Percentiles rank a stretch among this genome's conserved stretches.
phyloP scores from a whole-genome alignment of 176 grass and related monocot genomes.

The Raddia distichophylla region DNA sequence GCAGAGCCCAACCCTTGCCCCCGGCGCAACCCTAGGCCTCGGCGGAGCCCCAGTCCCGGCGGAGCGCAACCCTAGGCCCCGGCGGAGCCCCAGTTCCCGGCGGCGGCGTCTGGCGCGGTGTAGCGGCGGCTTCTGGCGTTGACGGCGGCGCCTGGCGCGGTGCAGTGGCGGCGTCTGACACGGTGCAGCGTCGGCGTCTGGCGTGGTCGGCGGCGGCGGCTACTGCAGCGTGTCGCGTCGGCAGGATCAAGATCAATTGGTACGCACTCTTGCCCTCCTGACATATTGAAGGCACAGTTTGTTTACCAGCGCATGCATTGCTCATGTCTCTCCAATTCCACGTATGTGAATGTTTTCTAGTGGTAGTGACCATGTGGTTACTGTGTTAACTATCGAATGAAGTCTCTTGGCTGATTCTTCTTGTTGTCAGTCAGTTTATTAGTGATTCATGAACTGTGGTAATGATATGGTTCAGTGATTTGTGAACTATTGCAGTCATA shows the following conservation, averaged over 20 bases:
- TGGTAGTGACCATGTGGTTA: background rate
- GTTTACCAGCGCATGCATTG: background rate
- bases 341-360: background rate
- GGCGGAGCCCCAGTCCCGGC: too few relatives aligned
- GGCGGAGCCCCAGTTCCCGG: too few relatives aligned
- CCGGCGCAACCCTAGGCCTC: too few relatives aligned
- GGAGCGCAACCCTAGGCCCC: too few relatives aligned
- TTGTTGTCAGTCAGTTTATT: background rate
- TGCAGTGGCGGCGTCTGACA: too few relatives aligned
- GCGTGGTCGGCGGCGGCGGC: too few relatives aligned
- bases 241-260: slow-evolving; percentile 94
- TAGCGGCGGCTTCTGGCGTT: too few relatives aligned
- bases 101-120: too few relatives aligned
- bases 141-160: too few relatives aligned
- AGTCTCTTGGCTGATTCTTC: background rate
- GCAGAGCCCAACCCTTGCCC: too few relatives aligned
- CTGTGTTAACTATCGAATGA: background rate
- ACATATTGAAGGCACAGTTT: background rate
- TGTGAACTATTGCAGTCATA: background rate
- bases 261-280: slow-evolving; percentile 8
- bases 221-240: too few relatives aligned
- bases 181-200: too few relatives aligned
- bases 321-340: background rate
- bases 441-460: background rate
- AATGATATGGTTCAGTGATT: background rate